Percentiles rank a stretch among this genome's conserved stretches.
phyloP scores from a whole-genome alignment of 2,329 filamentous ascomycete genomes.

The Volutella citrinella region DNA sequence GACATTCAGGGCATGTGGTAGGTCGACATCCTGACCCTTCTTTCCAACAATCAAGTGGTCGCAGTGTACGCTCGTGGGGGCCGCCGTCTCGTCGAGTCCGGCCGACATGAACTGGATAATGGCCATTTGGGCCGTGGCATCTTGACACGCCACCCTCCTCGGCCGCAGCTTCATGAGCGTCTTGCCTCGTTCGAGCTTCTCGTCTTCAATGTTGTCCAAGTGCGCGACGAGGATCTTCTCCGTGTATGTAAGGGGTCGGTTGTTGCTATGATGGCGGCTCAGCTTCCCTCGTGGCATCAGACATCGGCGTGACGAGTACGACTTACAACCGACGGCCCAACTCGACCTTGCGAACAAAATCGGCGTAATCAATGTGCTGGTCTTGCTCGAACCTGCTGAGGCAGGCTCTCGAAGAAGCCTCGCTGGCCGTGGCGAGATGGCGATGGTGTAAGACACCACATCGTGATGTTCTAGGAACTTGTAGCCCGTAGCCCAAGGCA shows the following conservation, averaged over 20 bases:
- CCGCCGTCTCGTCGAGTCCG: background rate
- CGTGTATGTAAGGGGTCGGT: background rate
- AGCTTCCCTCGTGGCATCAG: too few relatives aligned
- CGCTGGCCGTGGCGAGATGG: background rate
- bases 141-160: slow-evolving; percentile 1
- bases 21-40: background rate
- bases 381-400: slow-evolving; percentile 3
- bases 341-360: slow-evolving; percentile 1
- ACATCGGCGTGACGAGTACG: too few relatives aligned
- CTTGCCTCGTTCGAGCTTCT: background rate
- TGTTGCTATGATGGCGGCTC: too few relatives aligned
- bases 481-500: too few relatives aligned
- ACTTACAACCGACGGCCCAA: background rate
- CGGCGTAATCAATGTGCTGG: slow-evolving; percentile 2
- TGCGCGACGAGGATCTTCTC: slow-evolving; percentile 1
- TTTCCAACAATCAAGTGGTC: slow-evolving; percentile 1
- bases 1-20: background rate
- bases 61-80: slow-evolving; percentile 1
- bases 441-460: too few relatives aligned
- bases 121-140: slow-evolving; percentile 4
- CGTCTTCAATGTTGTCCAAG: background rate
- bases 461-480: too few relatives aligned
- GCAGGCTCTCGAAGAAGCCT: background rate
- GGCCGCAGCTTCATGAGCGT: slow-evolving; percentile 1
- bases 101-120: slow-evolving; percentile 2